Base-by-base conservation (phyloP, 2,329 filamentous ascomycete genomes). In the Hypoxylon sp. region DNA sequence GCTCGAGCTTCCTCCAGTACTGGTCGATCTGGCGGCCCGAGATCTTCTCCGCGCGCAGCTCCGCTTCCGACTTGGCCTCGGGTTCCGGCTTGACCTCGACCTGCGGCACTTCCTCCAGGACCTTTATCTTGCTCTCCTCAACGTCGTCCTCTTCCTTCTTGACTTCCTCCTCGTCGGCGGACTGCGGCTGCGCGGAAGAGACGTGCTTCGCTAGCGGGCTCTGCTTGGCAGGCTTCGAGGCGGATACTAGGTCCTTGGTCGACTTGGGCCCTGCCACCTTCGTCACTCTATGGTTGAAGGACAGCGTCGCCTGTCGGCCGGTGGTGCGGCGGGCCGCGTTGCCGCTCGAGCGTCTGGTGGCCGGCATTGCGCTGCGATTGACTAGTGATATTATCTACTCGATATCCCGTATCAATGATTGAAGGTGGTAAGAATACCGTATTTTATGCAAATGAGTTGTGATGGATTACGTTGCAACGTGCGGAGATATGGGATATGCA, bases 1-100 rank as follows among this genome's bases (percentile, higher is more conserved):
- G 80, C 80, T 97, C 92, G 68, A 94, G 87, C 10, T 77, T 77
- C 68, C 81, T 82, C 93, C 93, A 97, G 76, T 97, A 97, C 73
- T 82, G 83, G 70, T 85, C 85, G 66, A 98, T 88, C 71, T 92
- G 88, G 49, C 84, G 80, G 59, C 91, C 85, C 6, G 85, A 86
- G 43, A 96, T 79, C 68, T 87, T 85, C 66, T 87, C 82, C 1
- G 93, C 93, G 62, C 78, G 79, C 22, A 82, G 70, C 70, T 91
- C 84, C 5, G 76, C 79, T 62, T 82, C 83, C 6, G 80, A 81
- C 73, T 84, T 86, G 69, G 81, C 71, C 20, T 70, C 69, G 3
- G 70, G 70, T 37, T 75, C 57, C 65, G 59, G 73, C 19, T 61
- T 47, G 1, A 62, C n/a, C 53, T 71, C 70, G 2, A 53, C 46